Percentiles rank a stretch among this genome's conserved stretches.
Evolutionary conservation across 208 protist genomes (phyloP).

Genomic region (Crithidia sp.): DNA sequence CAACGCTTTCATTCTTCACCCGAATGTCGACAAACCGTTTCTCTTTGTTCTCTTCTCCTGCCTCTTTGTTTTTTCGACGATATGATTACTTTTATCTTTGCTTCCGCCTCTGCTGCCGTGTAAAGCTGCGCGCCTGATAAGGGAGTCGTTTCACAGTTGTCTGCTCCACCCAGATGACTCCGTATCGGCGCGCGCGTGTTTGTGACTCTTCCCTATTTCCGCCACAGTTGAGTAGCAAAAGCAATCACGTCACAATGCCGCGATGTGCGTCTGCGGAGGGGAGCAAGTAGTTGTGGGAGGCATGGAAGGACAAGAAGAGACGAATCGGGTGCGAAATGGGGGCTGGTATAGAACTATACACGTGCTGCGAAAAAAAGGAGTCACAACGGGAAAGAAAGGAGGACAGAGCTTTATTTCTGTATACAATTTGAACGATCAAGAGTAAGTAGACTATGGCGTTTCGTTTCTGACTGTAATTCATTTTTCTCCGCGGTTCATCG

Average conservation of each 20-base stretch:
- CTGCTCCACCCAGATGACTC: not conserved
- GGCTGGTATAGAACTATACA: not conserved
- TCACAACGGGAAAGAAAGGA: not conserved
- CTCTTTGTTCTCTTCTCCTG: not conserved
- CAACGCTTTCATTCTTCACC: too few species aligned
- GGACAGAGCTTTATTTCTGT: slow-evolving; percentile 3
- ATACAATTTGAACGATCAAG: slow-evolving; percentile 18
- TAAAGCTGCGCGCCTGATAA: too few species aligned
- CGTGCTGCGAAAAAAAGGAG: not conserved
- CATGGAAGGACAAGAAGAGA: too few species aligned
- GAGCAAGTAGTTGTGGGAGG: too few species aligned
- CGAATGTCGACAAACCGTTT: not conserved
- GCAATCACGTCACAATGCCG: too few species aligned
- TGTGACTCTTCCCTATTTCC: not conserved
- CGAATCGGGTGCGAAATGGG: too few species aligned
- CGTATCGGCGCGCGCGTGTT: not conserved
- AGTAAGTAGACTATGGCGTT: slow-evolving; percentile 1
- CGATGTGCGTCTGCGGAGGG: too few species aligned
- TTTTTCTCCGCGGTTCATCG: slow-evolving; percentile 18
- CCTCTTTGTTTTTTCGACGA: not conserved
- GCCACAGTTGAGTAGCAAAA: too few species aligned
- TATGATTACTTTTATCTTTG: not conserved
- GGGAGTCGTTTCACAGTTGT: too few species aligned
- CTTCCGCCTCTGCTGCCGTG: not conserved
- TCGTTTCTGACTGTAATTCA: slow-evolving; percentile 12